Evolutionary conservation across 1,284 basidiomycete species (phyloP), one percentile per base, ranked within the genome.

Genomic region (Ceratobasidium sp.): DNA sequence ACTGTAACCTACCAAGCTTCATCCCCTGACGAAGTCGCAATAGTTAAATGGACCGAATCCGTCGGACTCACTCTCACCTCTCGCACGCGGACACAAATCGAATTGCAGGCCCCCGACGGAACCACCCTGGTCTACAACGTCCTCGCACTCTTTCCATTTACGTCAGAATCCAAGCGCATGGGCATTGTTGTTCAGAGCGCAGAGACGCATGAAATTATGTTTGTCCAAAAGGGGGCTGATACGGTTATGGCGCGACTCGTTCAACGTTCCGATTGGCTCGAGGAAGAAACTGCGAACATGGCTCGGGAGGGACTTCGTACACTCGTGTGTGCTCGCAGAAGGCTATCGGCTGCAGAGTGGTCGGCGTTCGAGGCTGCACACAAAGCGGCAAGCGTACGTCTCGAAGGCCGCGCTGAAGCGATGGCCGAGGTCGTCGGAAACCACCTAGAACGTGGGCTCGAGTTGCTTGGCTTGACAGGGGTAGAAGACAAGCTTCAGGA

Each of bases 401-500:
- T 95, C 5, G 93, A 96, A 40, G 92, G 91, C 7, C 86, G 97
- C 49, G 93, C 93, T 79, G 95, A 94, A 78, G 92, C 91, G 0
- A 95, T 96, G 89, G 86, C 89, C 0, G 82, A 84, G 0, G 95
- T 96, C 1, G 90, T 99, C 0, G 86, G 87, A 2, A 88, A 94
- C 78, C 89, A 90, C 79, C 85, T 99, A 51, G 98, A 99, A 83
- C 90, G 88, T 59, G 96, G 99, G 79, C 84, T 99, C 43, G 97
- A 99, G 83, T 84, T 99, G 37, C 85, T 99, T 5, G 97, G 97
- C 1, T 84, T 99, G 78, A 99, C 98, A 0, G 98, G 97, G 37
- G 98, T 99, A 1, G 98, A 99, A 84, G 98, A 99, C 84, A 99
- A 99, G 84, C 85, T 99, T 76, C 98, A 99, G 81, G 97, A 99